Conservation (phyloP, 345 rosid species). For the Brassica napus region DNA sequence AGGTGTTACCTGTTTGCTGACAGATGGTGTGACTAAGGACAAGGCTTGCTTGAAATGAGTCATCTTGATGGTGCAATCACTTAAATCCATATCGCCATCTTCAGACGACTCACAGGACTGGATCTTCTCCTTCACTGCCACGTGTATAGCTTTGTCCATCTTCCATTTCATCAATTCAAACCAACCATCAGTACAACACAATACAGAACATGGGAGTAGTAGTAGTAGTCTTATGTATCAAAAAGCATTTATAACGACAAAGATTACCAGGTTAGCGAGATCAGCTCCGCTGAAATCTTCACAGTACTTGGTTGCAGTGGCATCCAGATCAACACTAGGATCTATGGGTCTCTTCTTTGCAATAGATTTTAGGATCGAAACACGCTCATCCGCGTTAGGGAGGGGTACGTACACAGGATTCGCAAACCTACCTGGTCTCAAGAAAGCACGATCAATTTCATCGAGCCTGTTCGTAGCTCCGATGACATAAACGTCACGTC, state of each 20-base stretch:
- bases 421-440: background rate
- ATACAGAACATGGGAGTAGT: constrained; percentile 10
- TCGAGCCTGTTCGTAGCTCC: constrained; percentile 98
- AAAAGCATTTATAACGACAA: background rate
- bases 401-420: constrained; percentile 54
- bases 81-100: constrained; percentile 14
- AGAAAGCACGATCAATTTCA: constrained; percentile 19
- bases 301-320: constrained; percentile 65
- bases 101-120: constrained; percentile 20
- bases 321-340: constrained; percentile 63
- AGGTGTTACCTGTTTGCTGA: constrained; percentile 51
- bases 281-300: constrained; percentile 89
- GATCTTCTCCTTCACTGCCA: constrained; percentile 61
- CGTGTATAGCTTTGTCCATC: constrained; percentile 76
- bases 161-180: constrained; percentile 15
- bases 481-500: constrained; percentile 72
- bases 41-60: constrained; percentile 65
- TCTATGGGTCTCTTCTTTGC: constrained; percentile 81
- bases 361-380: constrained; percentile 73
- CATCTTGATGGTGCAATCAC: constrained; percentile 49
- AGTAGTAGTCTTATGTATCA: background rate
- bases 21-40: constrained; percentile 61
- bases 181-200: background rate
- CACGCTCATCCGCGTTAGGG: constrained; percentile 77
- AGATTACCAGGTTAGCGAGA: constrained; percentile 72